These are phyloP conservation scores for Nematocida displodere DNA, from an alignment of 371 early-diverging fungal species.

Conservation along the genomic window DNA sequence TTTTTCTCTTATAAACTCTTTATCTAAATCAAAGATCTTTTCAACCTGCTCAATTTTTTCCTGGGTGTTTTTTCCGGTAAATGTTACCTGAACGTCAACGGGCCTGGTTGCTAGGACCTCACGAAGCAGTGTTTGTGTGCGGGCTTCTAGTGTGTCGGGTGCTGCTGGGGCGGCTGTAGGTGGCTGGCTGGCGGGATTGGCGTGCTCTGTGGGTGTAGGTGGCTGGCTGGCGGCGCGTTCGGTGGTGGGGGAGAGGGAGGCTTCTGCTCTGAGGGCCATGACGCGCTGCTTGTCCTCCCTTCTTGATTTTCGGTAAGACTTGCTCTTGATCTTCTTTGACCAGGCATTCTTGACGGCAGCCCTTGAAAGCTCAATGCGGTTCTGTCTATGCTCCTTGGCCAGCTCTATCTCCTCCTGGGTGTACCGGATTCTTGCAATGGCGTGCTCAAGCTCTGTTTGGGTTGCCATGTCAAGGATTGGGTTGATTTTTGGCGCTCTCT, in stretches of 20 bases:
- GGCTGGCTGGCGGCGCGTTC: neutral
- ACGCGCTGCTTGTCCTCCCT: conserved; percentile 44
- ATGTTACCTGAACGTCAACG: neutral
- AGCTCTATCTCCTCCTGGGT: conserved; percentile 21
- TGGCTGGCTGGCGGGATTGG: conserved; percentile 1
- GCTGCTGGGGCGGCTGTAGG: neutral
- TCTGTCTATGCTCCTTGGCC: conserved; percentile 39
- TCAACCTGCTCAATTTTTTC: neutral
- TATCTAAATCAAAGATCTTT: conserved; percentile 26
- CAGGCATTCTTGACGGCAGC: conserved; percentile 59
- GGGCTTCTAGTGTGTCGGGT: neutral
- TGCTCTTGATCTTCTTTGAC: conserved; percentile 64
- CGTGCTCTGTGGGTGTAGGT: neutral
- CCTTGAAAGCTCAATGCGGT: conserved; percentile 30
- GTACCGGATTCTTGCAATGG: conserved; percentile 32
- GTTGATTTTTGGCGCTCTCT: neutral
- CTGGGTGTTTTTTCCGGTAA: neutral
- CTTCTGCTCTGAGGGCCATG: neutral
- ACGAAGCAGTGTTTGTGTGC: neutral
- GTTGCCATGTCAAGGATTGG: conserved; percentile 30
- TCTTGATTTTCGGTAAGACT: conserved; percentile 53
- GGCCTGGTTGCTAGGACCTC: neutral
- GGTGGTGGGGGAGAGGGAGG: conserved; percentile 4
- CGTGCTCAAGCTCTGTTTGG: conserved; percentile 49
- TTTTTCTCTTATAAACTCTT: conserved; percentile 61